These are phyloP conservation scores for Daldinia grandis DNA, from an alignment of 495 filamentous ascomycete genomes.

Conservation along the genomic window DNA sequence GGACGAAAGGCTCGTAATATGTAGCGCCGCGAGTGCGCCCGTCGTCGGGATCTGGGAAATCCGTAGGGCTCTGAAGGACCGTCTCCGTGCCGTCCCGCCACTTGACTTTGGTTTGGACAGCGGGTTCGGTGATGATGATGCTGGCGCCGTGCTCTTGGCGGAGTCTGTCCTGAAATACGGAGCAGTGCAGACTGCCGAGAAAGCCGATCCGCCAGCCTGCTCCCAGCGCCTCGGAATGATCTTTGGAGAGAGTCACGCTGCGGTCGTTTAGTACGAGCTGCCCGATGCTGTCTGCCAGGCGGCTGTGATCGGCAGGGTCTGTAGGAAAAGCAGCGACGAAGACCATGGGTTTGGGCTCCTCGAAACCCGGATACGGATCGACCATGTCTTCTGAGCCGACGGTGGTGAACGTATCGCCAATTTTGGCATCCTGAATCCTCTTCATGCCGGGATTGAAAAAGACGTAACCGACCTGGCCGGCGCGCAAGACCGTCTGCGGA, in stretches of 20 bases:
- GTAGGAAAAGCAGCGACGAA: constrained; percentile 96
- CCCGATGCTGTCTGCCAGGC: constrained; percentile 92
- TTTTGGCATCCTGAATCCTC: constrained; percentile 89
- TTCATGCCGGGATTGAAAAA: constrained; percentile 99
- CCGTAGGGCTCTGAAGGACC: constrained; percentile 82
- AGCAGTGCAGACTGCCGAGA: constrained; percentile 95
- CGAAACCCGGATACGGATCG: constrained; percentile 86
- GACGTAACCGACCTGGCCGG: constrained; percentile 95
- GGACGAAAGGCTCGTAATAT: constrained; percentile 86
- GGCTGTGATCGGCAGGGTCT: constrained; percentile 84
- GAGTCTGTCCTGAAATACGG: constrained; percentile 96
- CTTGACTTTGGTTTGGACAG: constrained; percentile 87
- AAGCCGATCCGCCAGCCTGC: constrained; percentile 95
- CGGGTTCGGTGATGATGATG: constrained; percentile 96
- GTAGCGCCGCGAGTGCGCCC: constrained; percentile 60
- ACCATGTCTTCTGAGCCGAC: constrained; percentile 80
- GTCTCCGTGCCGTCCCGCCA: constrained; percentile 76
- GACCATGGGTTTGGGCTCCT: constrained; percentile 98
- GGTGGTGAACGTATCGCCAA: constrained; percentile 94
- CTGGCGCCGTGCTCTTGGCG: constrained; percentile 92
- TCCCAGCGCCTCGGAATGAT: constrained; percentile 90
- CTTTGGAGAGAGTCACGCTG: constrained; percentile 91
- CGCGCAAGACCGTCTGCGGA: constrained; percentile 78
- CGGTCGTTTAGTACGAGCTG: constrained; percentile 94
- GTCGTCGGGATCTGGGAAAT: constrained; percentile 81